Evolutionary conservation across 805 yeast species (phyloP).

Genomic region (Teunomyces lycoperdinae): DNA sequence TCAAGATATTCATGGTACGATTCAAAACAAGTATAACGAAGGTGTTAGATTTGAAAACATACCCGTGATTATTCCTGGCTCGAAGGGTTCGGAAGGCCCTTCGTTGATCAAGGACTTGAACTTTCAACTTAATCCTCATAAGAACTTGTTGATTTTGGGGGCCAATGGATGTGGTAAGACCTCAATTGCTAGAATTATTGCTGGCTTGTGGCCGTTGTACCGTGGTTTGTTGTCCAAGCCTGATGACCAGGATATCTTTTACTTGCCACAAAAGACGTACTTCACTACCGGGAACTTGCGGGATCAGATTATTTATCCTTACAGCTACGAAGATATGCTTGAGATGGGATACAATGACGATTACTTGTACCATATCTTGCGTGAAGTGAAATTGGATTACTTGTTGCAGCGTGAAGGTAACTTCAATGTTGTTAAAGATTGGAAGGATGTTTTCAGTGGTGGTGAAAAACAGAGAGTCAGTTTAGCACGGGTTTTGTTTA

Average conservation of each 20-base stretch:
- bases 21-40: slow-evolving; percentile 63
- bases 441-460: slow-evolving; percentile 94
- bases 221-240: slow-evolving; percentile 82
- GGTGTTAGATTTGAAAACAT: slow-evolving; percentile 84
- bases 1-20: slow-evolving; percentile 70
- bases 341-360: slow-evolving; percentile 69
- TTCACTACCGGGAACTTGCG: slow-evolving; percentile 80
- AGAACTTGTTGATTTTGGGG: slow-evolving; percentile 77
- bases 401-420: slow-evolving; percentile 64
- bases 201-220: slow-evolving; percentile 91
- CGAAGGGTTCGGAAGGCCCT: slow-evolving; percentile 57
- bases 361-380: slow-evolving; percentile 61
- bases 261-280: slow-evolving; percentile 84
- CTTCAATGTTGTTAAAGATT: slow-evolving; percentile 57
- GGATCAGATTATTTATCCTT: slow-evolving; percentile 89
- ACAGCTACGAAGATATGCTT: slow-evolving; percentile 72
- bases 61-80: slow-evolving; percentile 76
- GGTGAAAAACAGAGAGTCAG: slow-evolving; percentile 91
- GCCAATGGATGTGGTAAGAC: slow-evolving; percentile 91
- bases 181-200: slow-evolving; percentile 75
- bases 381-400: slow-evolving; percentile 79
- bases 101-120: slow-evolving; percentile 57
- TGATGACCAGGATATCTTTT: slow-evolving; percentile 61
- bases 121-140: slow-evolving; percentile 57
- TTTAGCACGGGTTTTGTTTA: slow-evolving; percentile 81